Evolutionary conservation across 169 alveolate species (phyloP).

Genomic region (Plasmodium sp.): DNA sequence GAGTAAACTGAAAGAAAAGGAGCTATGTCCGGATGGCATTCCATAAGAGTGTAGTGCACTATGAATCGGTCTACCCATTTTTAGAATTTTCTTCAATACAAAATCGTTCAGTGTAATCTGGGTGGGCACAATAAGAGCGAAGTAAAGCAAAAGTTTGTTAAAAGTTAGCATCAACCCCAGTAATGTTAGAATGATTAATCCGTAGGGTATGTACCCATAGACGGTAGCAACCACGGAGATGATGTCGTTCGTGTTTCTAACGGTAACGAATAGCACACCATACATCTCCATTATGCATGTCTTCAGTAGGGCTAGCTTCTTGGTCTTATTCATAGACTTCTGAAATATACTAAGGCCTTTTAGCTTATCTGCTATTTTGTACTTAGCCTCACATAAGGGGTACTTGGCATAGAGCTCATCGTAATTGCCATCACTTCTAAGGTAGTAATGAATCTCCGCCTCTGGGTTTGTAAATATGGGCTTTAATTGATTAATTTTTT

Average conservation of each 20-base stretch:
- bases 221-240: slow-evolving; percentile 22
- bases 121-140: slow-evolving; percentile 9
- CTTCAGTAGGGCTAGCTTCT: neutral
- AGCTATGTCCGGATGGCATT: slow-evolving; percentile 81
- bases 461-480: slow-evolving; percentile 19
- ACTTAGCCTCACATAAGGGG: slow-evolving; percentile 48
- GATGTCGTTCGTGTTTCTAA: slow-evolving; percentile 16
- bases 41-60: slow-evolving; percentile 77
- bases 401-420: slow-evolving; percentile 24
- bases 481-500: neutral
- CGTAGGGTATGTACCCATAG: slow-evolving; percentile 31
- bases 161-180: neutral
- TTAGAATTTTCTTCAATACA: slow-evolving; percentile 69
- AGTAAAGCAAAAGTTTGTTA: slow-evolving; percentile 6
- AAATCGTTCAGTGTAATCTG: slow-evolving; percentile 31
- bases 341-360: slow-evolving; percentile 3
- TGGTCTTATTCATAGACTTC: neutral
- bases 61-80: slow-evolving; percentile 76
- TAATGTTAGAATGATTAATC: neutral
- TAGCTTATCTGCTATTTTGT: slow-evolving; percentile 36
- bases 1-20: slow-evolving; percentile 55
- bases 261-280: slow-evolving; percentile 18
- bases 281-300: slow-evolving; percentile 27
- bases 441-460: neutral
- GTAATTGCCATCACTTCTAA: slow-evolving; percentile 28